Percentiles rank a stretch among this genome's conserved stretches.
Conservation (phyloP, 139 green algal genomes). For the Pycnococcus provasolii region DNA sequence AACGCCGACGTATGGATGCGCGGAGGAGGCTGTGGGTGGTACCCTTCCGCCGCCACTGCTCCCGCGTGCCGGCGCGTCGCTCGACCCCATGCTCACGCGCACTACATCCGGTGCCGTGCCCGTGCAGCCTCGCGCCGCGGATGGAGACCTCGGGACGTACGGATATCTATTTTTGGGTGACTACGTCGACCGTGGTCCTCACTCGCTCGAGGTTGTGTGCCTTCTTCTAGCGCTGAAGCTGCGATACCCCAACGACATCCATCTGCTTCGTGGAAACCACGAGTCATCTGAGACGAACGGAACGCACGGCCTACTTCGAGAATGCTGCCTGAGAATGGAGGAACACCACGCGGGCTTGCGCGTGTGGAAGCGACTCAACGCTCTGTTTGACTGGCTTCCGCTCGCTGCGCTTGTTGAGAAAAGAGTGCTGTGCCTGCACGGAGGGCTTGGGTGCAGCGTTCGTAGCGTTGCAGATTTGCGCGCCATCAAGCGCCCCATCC, state of each 20-base stretch:
- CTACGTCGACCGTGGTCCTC: slow-evolving; percentile 98
- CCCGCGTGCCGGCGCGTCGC: too few species aligned
- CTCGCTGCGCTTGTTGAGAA: slow-evolving; percentile 94
- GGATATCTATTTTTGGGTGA: slow-evolving; percentile 98
- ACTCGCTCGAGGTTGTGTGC: slow-evolving; percentile 98
- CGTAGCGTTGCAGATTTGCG: too few species aligned
- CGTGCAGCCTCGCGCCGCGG: too few species aligned
- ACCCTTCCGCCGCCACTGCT: too few species aligned
- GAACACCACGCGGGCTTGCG: slow-evolving; percentile 80
- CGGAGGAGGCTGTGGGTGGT: too few species aligned
- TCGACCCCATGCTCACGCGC: too few species aligned
- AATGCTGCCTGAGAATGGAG: slow-evolving; percentile 82
- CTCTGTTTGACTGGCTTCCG: slow-evolving; percentile 99
- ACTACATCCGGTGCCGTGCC: too few species aligned
- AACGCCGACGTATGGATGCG: too few species aligned
- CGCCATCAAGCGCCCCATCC: too few species aligned
- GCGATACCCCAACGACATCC: slow-evolving; percentile 98
- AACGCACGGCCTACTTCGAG: slow-evolving; percentile 99
- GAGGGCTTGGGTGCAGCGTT: slow-evolving; percentile 49
- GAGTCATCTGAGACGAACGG: slow-evolving; percentile 96
- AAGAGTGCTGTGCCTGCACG: slow-evolving; percentile 99
- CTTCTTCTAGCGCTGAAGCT: slow-evolving; percentile 95
- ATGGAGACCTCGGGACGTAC: slow-evolving; percentile 56
- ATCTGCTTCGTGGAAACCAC: slow-evolving; percentile 93
- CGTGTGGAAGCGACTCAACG: slow-evolving; percentile 97